Base-by-base conservation (phyloP, 1,139 yeast genomes). In the Geotrichum citri-aurantii region DNA sequence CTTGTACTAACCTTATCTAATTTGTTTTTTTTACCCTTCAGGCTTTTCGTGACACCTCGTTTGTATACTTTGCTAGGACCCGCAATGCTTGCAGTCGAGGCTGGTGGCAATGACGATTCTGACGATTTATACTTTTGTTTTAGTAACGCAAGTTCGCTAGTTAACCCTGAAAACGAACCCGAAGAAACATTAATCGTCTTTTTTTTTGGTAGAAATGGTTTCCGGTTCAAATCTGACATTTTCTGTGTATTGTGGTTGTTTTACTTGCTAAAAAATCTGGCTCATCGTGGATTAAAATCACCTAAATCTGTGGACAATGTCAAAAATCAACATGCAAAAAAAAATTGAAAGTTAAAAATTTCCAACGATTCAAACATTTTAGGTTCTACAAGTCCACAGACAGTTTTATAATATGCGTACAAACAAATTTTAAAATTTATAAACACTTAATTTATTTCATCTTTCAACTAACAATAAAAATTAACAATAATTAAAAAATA, bases 71-170 rank as follows among this genome's bases (percentile, higher is more conserved):
- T 53, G 10, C 37, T 33, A 26, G 48, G 33, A 8, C 37, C 51
- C 14, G 17, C 33, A 11, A 17, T 19, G 17, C 49, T 63, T 14
- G 63, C 60, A 7, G 65, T 63, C 23, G 61, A 59, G 48, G 61
- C 61, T 4, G 68, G 63, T 33, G 62, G 65, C 17, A 59, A 62
- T n/a, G 59, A 61, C 48, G 59, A 12, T 17, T 24, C 31, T 8
- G 44, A 49, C 5, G 55, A 48, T 12, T 59, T 59, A 47, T 63
- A 61, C 48, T 60, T 61, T 52, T 64, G 59, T 40, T 61, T 63
- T 29, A 65, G 62, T 7, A 63, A 53, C 26, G 65, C 65, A 19
- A 69, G 61, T 60, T 69, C 70, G 12, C 58, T 62, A 2, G 65
- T 54, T 26, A 69, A 60, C 3, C 63, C 65, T 29, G 65, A 42